A percentile compares a stretch with the other conserved stretches of the same genome.
Evolutionary conservation across 176 grass and related monocot species (phyloP).

Genomic region (Rhynchospora tenuis): DNA sequence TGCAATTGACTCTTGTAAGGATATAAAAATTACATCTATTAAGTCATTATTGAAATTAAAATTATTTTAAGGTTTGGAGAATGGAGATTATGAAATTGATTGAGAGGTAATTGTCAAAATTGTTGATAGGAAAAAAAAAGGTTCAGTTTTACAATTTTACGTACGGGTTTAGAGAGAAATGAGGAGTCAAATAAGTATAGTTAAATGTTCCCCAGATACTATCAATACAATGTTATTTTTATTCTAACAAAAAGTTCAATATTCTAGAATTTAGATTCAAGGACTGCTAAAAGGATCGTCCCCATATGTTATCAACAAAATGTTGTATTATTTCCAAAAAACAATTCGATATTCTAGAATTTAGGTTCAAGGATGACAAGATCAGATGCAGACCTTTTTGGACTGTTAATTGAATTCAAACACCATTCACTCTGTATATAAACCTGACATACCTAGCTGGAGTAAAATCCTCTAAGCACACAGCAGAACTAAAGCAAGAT

Average conservation of each 20-base stretch:
- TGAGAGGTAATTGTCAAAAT: no score
- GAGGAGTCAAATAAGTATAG: not conserved
- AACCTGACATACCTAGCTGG: not conserved
- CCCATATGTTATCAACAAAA: not conserved
- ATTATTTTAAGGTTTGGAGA: no score
- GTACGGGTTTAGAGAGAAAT: not conserved
- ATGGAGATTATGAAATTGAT: no score
- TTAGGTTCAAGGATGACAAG: not conserved
- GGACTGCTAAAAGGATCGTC: not conserved
- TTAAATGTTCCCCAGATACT: not conserved
- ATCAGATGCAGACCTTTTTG: not conserved
- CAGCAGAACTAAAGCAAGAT: not conserved
- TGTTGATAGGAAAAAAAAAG: no score
- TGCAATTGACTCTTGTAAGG: no score
- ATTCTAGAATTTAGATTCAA: not conserved
- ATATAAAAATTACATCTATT: no score
- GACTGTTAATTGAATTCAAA: conserved; percentile 1
- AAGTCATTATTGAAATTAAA: no score
- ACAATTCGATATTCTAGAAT: not conserved
- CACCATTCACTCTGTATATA: not conserved
- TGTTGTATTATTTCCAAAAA: not conserved
- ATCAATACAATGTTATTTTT: not conserved
- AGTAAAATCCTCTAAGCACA: not conserved
- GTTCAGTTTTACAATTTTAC: no score
- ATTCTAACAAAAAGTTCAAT: not conserved